A percentile compares a stretch with the other conserved stretches of the same genome.
phyloP scores from a whole-genome alignment of 345 rosid species.

The Clarkia xantiana region DNA sequence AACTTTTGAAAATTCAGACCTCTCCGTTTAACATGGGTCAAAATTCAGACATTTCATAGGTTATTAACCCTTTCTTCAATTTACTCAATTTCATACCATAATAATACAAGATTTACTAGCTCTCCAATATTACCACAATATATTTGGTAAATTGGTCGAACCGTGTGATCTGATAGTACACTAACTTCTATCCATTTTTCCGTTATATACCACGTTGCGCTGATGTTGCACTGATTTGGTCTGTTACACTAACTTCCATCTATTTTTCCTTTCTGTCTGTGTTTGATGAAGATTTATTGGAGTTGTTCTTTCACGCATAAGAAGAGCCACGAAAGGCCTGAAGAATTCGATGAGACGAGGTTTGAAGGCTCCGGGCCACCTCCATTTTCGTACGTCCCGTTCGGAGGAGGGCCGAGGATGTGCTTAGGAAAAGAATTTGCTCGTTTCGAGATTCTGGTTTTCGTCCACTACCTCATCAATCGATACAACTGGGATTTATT shows the following conservation, averaged over 20 bases:
- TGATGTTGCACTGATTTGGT: too few relatives aligned
- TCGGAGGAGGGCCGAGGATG: too few relatives aligned
- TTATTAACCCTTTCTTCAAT: too few relatives aligned
- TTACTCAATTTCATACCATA: too few relatives aligned
- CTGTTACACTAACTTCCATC: not conserved
- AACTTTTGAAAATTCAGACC: too few relatives aligned
- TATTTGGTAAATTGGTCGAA: too few relatives aligned
- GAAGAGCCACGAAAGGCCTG: not conserved
- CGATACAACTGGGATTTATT: not conserved
- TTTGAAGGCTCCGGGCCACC: constrained; percentile 1
- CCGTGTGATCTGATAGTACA: not conserved
- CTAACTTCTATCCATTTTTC: not conserved
- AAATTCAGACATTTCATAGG: too few relatives aligned
- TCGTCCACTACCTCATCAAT: not conserved
- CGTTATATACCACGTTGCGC: too few relatives aligned
- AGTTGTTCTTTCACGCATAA: not conserved
- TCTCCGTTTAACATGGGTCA: too few relatives aligned
- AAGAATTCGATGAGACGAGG: constrained; percentile 1
- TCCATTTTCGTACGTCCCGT: not conserved
- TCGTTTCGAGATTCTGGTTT: not conserved
- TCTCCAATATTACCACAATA: too few relatives aligned
- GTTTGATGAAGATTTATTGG: not conserved
- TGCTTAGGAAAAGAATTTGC: constrained; percentile 6
- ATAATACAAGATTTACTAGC: too few relatives aligned
- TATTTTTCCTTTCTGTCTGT: not conserved